Base-by-base conservation (phyloP, 495 filamentous ascomycete genomes). In the Jackrogersella multiformis region DNA sequence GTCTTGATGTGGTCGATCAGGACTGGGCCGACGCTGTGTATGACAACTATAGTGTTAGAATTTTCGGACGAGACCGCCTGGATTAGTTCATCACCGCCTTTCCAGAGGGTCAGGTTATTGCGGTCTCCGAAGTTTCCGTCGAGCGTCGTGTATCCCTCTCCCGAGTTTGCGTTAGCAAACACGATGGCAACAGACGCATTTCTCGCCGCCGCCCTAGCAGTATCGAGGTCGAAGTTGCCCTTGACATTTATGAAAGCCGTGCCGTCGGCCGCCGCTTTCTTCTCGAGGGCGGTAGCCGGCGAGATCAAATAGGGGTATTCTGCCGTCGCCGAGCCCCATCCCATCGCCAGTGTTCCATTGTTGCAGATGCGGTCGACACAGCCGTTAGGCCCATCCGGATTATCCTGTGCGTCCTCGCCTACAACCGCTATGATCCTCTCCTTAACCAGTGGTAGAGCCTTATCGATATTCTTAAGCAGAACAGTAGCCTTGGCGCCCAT, bases 291-390 rank as follows among this genome's bases (percentile, higher is more conserved):
- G 0, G 84, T 80, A 2, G 85, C 80, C 0, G 86, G 87, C 0
- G 82, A 78, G 39, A 86, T 76, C 5, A 88, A 61, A 58, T 83
- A 87, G 5, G 94, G 93, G 79, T 92, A 97, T 57, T 93, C 81
- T 65, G 52, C 82, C 69, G 85, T 84, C 1, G 86, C 87, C 10
- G 82, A 85, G 1, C 86, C 85, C 64, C 82, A 86, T 3, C 85
- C 87, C 64, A 85, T 81, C 1, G 82, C 73, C 1, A 88, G 72
- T 0, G 88, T 89, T 0, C 84, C 82, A 30, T 77, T 79, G n/a
- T 86, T 81, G 71, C 81, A 87, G 8, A 78, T 76, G 7, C 77
- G 76, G 34, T 80, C 78, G 9, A 75, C 76, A 48, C 78, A 79
- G 4, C 77, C 78, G 26, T 81, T 79, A 7, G 81, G 80, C 8